Evolutionary conservation across 1,284 basidiomycete genomes (phyloP).

Genomic region (Psilocybe mexicana): DNA sequence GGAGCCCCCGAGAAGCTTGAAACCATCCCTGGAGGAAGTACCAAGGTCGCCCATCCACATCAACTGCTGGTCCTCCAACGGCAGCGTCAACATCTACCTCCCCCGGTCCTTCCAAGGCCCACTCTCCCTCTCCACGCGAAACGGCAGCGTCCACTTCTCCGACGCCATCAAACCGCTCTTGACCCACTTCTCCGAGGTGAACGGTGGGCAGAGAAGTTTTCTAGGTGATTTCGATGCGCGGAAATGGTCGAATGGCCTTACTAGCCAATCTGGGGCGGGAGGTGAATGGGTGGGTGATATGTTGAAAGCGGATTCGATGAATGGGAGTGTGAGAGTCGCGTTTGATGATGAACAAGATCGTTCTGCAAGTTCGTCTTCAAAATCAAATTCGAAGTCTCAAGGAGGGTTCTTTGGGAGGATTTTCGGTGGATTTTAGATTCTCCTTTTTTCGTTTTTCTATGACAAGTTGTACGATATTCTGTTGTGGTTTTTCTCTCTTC

Average conservation of each 20-base stretch:
- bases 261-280: neutral
- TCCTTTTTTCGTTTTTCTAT: neutral
- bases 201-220: constrained; percentile 32
- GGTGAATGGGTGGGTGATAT: constrained; percentile 37
- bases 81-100: constrained; percentile 31
- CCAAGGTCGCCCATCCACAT: constrained; percentile 28
- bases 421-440: neutral
- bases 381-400: neutral
- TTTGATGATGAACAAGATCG: constrained; percentile 33
- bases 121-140: constrained; percentile 26
- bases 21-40: neutral
- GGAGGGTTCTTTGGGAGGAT: constrained; percentile 6
- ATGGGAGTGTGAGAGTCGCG: constrained; percentile 34
- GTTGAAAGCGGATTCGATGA: constrained; percentile 27
- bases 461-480: neutral
- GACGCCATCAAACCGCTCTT: constrained; percentile 22
- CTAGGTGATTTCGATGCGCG: constrained; percentile 32
- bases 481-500: too few relatives aligned
- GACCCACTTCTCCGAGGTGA: constrained; percentile 31
- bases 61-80: constrained; percentile 25
- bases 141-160: constrained; percentile 32
- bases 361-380: neutral
- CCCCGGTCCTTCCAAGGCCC: constrained; percentile 41
- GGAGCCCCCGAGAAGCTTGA: neutral
- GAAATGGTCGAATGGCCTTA: constrained; percentile 4